Evolutionary conservation across 345 rosid genomes (phyloP).

Genomic region (Carallia pectinifolia): DNA sequence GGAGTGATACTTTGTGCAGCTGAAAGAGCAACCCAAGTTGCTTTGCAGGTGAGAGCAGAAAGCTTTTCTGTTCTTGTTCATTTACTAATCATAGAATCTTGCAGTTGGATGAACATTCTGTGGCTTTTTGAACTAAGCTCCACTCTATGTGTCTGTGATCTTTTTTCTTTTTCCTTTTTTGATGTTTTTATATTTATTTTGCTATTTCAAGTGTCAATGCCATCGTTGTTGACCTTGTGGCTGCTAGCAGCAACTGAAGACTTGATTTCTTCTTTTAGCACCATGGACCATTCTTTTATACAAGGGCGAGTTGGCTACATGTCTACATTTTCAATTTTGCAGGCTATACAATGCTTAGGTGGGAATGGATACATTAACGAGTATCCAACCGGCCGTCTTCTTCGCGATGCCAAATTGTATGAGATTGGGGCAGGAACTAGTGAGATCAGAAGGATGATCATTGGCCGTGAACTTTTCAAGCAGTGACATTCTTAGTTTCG

Average conservation of each 20-base stretch:
- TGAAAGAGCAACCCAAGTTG: conserved; percentile 93
- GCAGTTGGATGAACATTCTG: not conserved
- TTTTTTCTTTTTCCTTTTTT: no score
- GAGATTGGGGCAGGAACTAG: conserved; percentile 97
- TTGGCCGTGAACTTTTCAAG: conserved; percentile 85
- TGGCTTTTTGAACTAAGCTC: not conserved
- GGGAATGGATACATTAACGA: conserved; percentile 98
- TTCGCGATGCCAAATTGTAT: conserved; percentile 86
- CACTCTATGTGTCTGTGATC: not conserved
- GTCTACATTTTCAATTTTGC: conserved; percentile 22
- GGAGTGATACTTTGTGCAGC: conserved; percentile 92
- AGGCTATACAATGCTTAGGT: conserved; percentile 96
- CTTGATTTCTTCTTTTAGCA: no score
- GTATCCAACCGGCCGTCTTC: conserved; percentile 79
- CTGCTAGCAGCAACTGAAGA: no score
- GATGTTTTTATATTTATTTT: no score
- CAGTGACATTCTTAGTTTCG: conserved; percentile 20
- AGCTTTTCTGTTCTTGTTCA: not conserved
- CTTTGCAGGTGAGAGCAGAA: conserved; percentile 61
- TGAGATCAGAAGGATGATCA: conserved; percentile 88
- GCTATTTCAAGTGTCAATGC: not conserved
- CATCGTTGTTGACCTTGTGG: not conserved
- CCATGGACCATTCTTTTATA: not conserved
- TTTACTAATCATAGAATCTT: not conserved
- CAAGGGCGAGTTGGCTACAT: not conserved